Base-by-base conservation (phyloP, 306 rosid genomes). In the Sophora flavescens region DNA sequence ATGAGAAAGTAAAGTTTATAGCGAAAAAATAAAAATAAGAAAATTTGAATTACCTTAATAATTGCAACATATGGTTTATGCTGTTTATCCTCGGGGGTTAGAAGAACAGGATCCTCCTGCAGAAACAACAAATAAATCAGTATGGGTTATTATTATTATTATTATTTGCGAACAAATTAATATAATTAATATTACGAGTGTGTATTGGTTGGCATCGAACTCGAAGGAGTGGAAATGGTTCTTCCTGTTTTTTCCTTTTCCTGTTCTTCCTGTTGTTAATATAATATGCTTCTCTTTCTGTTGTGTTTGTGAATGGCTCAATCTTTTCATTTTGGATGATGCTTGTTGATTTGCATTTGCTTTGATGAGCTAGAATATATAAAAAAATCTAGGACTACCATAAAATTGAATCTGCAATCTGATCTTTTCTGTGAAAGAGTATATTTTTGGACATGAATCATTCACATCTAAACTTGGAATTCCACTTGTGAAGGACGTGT, bases 41-140 rank as follows among this genome's bases (percentile, higher is more conserved):
- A 39, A 39, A n/a, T n/a, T 41, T 41, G 45, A 66, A 70, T 58
- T 77, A 91, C 99, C 98, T 96, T 91, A 16, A 92, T 89, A 80
- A 96, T 96, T 41, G 98, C 99, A 17, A 92, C 98, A 57, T 92
- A 96, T 5, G 99, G 99, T 75, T 96, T 92, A 61, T 92, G 93
- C 11, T 53, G 53, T 50, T 52, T 83, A 62, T 86, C 87, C 86
- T 93, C 93, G 0, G 97, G 98, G 17, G 59, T 82, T 6, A 96
- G 88, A 82, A 96, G 97, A 67, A 96, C 99, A 36, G 99, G 96
- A 72, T 92, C 99, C 90, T 91, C 99, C 98, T 96, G 84, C 63
- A 67, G 61, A 76, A 44, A 71, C 30, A 61, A 58, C 3, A 30
- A 30, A 30, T 30, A 22, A 22, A 22, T 22, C 22, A 22, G 22